phyloP scores from a whole-genome alignment of 2,329 filamentous ascomycete species.

The Fusarium compactum region DNA sequence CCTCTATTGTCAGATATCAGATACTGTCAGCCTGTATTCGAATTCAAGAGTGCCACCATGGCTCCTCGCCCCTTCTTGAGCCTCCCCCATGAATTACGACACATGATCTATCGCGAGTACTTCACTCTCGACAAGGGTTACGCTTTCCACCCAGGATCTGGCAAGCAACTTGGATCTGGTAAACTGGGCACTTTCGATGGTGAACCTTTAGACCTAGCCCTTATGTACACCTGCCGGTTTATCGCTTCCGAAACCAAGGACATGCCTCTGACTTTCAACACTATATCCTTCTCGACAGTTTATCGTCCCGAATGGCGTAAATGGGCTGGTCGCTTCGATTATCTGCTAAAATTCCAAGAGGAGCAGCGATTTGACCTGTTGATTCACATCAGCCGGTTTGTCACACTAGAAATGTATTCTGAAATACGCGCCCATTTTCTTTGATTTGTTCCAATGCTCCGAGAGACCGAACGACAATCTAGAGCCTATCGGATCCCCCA shows the following conservation, averaged over 20 bases:
- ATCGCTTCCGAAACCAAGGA: background rate
- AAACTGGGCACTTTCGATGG: background rate
- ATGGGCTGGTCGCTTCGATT: constrained; percentile 6
- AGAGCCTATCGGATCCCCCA: no score
- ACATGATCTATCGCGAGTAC: background rate
- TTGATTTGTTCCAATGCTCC: background rate
- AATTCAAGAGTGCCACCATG: background rate
- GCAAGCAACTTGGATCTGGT: no score
- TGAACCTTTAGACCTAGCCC: background rate
- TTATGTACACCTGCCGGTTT: background rate
- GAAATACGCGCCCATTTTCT: background rate
- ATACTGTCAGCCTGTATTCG: no score
- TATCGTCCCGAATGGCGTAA: background rate
- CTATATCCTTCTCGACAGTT: background rate
- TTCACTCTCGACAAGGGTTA: background rate
- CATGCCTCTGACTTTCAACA: background rate
- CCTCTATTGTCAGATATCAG: no score
- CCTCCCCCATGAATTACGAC: constrained; percentile 1
- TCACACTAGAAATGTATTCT: background rate
- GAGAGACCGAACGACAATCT: background rate
- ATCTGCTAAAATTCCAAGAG: fast-evolving
- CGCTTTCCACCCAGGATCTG: background rate
- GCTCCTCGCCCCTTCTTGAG: background rate
- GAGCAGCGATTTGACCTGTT: background rate
- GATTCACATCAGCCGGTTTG: fast-evolving